phyloP scores from a whole-genome alignment of 2,329 filamentous ascomycete genomes.

The Mycosphaerella sp. region DNA sequence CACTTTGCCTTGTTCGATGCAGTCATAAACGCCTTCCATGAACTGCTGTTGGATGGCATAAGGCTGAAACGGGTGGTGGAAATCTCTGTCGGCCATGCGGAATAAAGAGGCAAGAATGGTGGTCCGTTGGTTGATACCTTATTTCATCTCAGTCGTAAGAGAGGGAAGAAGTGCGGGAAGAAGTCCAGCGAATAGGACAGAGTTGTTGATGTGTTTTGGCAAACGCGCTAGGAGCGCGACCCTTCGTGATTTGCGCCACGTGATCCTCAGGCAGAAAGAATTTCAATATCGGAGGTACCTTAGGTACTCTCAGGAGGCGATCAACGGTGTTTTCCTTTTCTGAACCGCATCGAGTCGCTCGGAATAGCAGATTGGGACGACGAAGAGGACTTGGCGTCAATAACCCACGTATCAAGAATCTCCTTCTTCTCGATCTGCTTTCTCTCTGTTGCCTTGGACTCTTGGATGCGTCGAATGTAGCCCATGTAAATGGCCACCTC shows the following conservation, averaged over 20 bases:
- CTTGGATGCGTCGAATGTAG: conserved; percentile 63
- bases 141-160: not conserved
- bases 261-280: conserved; percentile 2
- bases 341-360: conserved; percentile 32
- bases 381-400: conserved; percentile 30
- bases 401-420: conserved; percentile 65
- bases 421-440: conserved; percentile 59
- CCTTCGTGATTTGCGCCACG: conserved; percentile 7
- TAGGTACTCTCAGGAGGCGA: not conserved
- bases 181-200: not conserved
- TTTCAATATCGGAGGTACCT: not conserved
- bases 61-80: conserved; percentile 80
- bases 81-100: conserved; percentile 45
- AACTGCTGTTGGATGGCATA: conserved; percentile 85
- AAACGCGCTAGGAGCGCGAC: conserved; percentile 23
- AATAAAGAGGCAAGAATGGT: not conserved
- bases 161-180: not conserved
- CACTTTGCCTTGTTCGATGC: conserved; percentile 71
- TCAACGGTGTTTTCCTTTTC: conserved; percentile 43
- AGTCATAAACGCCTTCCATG: conserved; percentile 75
- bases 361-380: conserved; percentile 17
- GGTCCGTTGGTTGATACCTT: not conserved
- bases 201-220: conserved; percentile 5
- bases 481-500: conserved; percentile 72
- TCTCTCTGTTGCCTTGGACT: conserved; percentile 59